Conservation (phyloP, 1,284 basidiomycete species). For the Pholiota adiposa region DNA sequence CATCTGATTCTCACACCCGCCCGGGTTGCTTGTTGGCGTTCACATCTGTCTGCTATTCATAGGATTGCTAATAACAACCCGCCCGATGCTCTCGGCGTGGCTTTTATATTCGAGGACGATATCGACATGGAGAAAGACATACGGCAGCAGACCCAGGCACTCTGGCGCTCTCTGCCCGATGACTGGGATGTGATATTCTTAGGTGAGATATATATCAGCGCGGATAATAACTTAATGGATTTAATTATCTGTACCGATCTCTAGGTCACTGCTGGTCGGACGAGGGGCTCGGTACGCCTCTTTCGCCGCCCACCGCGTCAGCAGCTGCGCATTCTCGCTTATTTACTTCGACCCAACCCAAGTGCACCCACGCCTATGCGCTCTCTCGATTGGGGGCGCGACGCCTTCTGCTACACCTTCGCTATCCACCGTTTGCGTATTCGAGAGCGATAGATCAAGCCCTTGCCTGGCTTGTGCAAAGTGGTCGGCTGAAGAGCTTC, state of each 20-base stretch:
- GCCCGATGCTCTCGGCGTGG: slow-evolving; percentile 27
- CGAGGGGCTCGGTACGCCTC: slow-evolving; percentile 39
- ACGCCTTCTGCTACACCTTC: slow-evolving; percentile 56
- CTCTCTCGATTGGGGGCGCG: slow-evolving; percentile 59
- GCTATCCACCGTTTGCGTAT: slow-evolving; percentile 70
- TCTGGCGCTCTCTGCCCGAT: slow-evolving; percentile 62
- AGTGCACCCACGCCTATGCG: slow-evolving; percentile 73
- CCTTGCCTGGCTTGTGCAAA: slow-evolving; percentile 67
- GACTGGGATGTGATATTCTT: slow-evolving; percentile 81
- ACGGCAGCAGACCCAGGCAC: slow-evolving; percentile 43
- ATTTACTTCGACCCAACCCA: slow-evolving; percentile 62
- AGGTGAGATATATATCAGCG: slow-evolving; percentile 47
- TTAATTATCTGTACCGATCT: slow-evolving; percentile 9
- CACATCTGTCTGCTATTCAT: slow-evolving; percentile 63
- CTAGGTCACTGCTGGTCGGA: slow-evolving; percentile 77
- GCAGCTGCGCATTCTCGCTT: slow-evolving; percentile 35
- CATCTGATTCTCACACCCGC: slow-evolving; percentile 57
- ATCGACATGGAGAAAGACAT: slow-evolving; percentile 79
- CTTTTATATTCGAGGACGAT: slow-evolving; percentile 78
- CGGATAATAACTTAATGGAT: background rate
- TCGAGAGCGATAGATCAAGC: slow-evolving; percentile 80
- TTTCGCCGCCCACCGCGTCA: slow-evolving; percentile 33
- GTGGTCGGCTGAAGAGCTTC: slow-evolving; percentile 55
- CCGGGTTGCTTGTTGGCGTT: slow-evolving; percentile 77
- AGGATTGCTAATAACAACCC: slow-evolving; percentile 39